Evolutionary conservation across 2,329 filamentous ascomycete species (phyloP).

Genomic region (Lomentospora prolificans): DNA sequence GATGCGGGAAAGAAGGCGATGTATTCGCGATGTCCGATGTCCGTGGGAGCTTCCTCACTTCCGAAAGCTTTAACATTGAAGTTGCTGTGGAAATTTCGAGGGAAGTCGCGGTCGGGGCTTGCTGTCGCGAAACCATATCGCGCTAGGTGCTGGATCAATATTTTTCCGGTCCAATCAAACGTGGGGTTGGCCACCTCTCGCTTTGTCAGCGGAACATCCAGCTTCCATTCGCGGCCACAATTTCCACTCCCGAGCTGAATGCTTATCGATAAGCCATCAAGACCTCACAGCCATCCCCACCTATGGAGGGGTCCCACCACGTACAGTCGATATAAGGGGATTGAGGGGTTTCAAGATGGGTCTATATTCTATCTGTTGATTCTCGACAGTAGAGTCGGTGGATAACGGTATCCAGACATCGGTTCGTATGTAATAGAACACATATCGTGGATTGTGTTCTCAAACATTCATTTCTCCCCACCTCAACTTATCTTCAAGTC

Average conservation of each 20-base stretch:
- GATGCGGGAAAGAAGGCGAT: not conserved
- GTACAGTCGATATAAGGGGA: not conserved
- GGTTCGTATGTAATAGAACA: too few species aligned
- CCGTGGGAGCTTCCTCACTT: not conserved
- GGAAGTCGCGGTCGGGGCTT: constrained; percentile 27
- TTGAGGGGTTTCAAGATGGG: not conserved
- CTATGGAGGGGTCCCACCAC: not conserved
- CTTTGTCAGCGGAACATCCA: constrained; percentile 3
- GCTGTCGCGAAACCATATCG: constrained; percentile 28
- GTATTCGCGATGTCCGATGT: not conserved
- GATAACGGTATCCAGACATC: too few species aligned
- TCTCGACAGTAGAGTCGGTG: too few species aligned
- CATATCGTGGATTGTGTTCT: too few species aligned
- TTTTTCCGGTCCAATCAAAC: constrained; percentile 20
- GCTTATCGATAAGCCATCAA: not conserved
- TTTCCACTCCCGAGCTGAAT: not conserved
- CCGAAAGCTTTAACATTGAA: not conserved
- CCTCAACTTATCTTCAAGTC: too few species aligned
- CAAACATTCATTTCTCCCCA: too few species aligned
- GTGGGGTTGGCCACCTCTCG: not conserved
- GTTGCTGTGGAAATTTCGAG: constrained; percentile 29
- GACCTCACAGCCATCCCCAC: not conserved
- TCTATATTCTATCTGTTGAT: too few species aligned
- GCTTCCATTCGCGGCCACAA: not conserved
- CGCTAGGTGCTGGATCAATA: constrained; percentile 28